Evolutionary conservation across 768 basidiomycete genomes (phyloP).

Genomic region (Inosperma sp.): DNA sequence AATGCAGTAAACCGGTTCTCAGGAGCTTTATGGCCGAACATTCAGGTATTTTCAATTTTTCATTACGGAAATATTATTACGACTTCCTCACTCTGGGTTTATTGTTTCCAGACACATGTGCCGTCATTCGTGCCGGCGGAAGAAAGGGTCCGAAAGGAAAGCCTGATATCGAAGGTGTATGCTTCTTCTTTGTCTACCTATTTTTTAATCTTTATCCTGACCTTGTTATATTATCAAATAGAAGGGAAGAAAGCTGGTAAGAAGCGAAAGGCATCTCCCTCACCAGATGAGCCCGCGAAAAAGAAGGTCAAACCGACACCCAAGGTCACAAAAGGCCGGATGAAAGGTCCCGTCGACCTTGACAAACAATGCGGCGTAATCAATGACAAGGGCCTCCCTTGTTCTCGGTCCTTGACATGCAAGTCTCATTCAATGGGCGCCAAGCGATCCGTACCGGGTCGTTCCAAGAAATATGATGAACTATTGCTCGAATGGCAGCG

Average conservation of each 20-base stretch:
- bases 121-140: constrained; percentile 47
- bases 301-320: constrained; percentile 70
- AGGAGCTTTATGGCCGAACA: constrained; percentile 75
- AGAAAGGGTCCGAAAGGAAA: constrained; percentile 58
- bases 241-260: constrained; percentile 29
- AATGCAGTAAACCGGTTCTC: constrained; percentile 79
- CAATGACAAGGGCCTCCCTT: constrained; percentile 90
- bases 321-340: constrained; percentile 73
- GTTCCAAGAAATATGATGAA: constrained; percentile 79
- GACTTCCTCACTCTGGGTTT: background rate
- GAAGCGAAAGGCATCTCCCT: constrained; percentile 81
- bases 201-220: background rate
- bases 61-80: background rate
- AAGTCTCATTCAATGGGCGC: constrained; percentile 98
- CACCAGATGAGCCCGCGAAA: constrained; percentile 63
- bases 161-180: constrained; percentile 43
- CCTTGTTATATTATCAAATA: background rate
- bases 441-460: constrained; percentile 86
- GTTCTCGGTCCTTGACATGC: constrained; percentile 93
- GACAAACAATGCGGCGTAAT: constrained; percentile 96
- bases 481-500: constrained; percentile 91
- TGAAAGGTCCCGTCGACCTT: constrained; percentile 83
- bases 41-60: constrained; percentile 45
- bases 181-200: background rate
- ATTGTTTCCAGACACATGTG: constrained; percentile 64